These are phyloP conservation scores for Populus hybrid DNA, from an alignment of 441 rosid species.

Conservation along the genomic window DNA sequence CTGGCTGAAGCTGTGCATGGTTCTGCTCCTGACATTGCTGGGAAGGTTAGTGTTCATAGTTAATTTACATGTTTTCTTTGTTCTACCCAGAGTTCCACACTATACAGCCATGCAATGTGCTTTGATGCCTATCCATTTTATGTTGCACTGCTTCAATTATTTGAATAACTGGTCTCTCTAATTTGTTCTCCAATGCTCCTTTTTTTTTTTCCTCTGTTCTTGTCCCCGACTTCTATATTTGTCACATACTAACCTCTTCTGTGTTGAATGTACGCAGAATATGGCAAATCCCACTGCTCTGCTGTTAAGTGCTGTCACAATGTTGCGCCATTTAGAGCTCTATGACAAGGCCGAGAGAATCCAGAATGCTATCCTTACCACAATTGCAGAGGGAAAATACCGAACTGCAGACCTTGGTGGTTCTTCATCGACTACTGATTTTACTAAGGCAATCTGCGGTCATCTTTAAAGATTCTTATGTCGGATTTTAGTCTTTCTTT, in stretches of 20 bases:
- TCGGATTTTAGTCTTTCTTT: conserved; percentile 11
- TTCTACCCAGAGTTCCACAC: background rate
- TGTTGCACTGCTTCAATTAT: conserved; percentile 2
- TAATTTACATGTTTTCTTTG: conserved; percentile 7
- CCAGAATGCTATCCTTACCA: conserved; percentile 70
- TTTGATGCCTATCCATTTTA: background rate
- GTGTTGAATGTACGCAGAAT: conserved; percentile 43
- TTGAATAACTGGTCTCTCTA: background rate
- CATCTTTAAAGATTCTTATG: conserved; percentile 44
- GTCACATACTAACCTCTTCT: conserved; percentile 8
- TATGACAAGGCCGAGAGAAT: conserved; percentile 78
- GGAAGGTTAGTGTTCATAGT: conserved; percentile 64
- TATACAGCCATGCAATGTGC: background rate
- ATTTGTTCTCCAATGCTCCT: background rate
- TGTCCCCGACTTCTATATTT: background rate
- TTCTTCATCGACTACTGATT: conserved; percentile 64
- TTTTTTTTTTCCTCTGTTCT: background rate
- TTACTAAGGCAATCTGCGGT: conserved; percentile 80
- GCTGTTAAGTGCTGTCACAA: conserved; percentile 73
- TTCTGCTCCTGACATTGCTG: conserved; percentile 99
- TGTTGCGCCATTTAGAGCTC: conserved; percentile 83
- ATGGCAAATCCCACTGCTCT: conserved; percentile 96
- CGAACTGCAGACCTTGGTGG: conserved; percentile 97
- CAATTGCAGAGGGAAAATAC: conserved; percentile 83
- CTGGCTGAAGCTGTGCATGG: conserved; percentile 99